Percentiles rank a stretch among this genome's conserved stretches.
phyloP scores from a whole-genome alignment of 371 early-diverging fungal genomes.

The Mortierella sp. region DNA sequence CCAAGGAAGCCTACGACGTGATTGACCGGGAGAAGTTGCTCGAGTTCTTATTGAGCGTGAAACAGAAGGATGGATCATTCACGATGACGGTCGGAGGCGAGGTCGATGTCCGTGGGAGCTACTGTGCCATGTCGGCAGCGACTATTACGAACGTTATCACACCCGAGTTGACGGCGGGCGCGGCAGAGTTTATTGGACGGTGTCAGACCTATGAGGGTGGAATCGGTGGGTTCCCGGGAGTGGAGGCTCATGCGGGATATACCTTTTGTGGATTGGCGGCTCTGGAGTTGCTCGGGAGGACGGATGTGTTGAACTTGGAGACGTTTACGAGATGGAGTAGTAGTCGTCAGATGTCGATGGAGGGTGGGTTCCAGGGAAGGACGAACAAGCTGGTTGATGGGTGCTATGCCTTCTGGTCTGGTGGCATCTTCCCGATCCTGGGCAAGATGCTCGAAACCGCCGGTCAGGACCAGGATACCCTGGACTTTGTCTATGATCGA shows the following conservation, averaged over 20 bases:
- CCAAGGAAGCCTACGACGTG: conserved; percentile 77
- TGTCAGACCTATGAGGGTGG: conserved; percentile 98
- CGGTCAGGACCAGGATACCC: conserved; percentile 8
- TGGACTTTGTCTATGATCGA: conserved; percentile 66
- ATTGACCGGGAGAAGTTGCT: conserved; percentile 77
- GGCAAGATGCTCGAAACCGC: conserved; percentile 59
- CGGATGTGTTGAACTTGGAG: conserved; percentile 71
- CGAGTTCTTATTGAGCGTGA: conserved; percentile 83
- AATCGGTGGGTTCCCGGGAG: conserved; percentile 87
- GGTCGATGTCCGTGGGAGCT: conserved; percentile 92
- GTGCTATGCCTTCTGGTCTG: conserved; percentile 98
- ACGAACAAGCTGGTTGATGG: conserved; percentile 98
- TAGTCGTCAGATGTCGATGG: conserved; percentile 87
- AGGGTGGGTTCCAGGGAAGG: conserved; percentile 97
- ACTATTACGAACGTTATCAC: conserved; percentile 84
- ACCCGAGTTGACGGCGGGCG: conserved; percentile 78
- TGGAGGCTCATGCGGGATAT: conserved; percentile 98
- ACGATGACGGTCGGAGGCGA: conserved; percentile 94
- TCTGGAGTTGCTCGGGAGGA: conserved; percentile 79
- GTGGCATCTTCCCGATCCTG: conserved; percentile 86
- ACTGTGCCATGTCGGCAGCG: conserved; percentile 91
- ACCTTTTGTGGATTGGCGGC: conserved; percentile 96
- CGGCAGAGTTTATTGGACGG: conserved; percentile 79
- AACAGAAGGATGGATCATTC: conserved; percentile 93
- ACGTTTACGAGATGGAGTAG: conserved; percentile 83